These are phyloP conservation scores for Phialemoniopsis sp. DNA, from an alignment of 2,329 filamentous ascomycete genomes.

Conservation along the genomic window DNA sequence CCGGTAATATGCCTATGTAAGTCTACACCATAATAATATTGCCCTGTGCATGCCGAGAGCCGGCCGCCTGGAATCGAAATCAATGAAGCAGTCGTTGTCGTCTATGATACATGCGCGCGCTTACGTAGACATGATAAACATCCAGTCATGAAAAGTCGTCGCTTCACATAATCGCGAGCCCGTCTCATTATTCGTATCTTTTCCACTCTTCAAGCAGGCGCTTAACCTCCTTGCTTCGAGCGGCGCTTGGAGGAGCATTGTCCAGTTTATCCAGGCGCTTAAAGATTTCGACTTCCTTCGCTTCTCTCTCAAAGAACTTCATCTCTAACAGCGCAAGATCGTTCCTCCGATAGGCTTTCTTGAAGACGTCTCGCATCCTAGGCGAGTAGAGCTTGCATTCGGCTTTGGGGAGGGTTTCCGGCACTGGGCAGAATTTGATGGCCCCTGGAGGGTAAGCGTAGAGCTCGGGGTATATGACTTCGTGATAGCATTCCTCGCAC, in stretches of 20 bases:
- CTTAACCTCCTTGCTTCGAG: constrained; percentile 33
- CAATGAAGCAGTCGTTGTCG: no score
- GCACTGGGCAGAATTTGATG: constrained; percentile 58
- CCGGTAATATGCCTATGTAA: no score
- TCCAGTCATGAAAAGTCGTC: neutral
- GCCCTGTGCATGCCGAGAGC: no score
- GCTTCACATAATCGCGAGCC: neutral
- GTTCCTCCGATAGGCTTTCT: constrained; percentile 58
- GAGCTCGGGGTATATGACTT: constrained; percentile 68
- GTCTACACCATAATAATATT: no score
- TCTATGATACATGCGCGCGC: no score
- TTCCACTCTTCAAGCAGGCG: constrained; percentile 53
- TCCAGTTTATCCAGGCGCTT: constrained; percentile 36
- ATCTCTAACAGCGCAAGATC: constrained; percentile 61
- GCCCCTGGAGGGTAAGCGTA: constrained; percentile 44
- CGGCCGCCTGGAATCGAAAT: no score
- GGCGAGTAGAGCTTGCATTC: constrained; percentile 78
- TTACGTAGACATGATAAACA: neutral
- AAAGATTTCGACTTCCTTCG: constrained; percentile 56
- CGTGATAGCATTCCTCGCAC: constrained; percentile 82
- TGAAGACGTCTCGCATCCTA: constrained; percentile 73
- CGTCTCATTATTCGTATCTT: constrained; percentile 45
- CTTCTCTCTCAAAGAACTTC: constrained; percentile 54
- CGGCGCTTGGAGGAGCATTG: constrained; percentile 32
- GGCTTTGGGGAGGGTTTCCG: constrained; percentile 46